phyloP scores from a whole-genome alignment of 225 moss, liverwort and hornwort genomes.

The Sphagnum contortum region DNA sequence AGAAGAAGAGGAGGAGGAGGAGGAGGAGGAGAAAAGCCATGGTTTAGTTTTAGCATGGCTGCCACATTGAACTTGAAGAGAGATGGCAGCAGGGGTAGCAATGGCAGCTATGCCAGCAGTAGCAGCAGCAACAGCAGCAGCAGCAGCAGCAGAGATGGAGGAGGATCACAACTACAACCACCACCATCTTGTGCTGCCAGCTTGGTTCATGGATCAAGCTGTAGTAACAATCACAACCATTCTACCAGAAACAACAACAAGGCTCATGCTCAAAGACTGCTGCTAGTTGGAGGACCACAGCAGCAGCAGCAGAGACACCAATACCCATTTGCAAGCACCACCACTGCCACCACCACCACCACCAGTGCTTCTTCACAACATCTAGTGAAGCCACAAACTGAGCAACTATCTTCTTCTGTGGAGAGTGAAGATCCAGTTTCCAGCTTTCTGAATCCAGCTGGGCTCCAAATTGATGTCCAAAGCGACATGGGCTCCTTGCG shows the following conservation, averaged over 20 bases:
- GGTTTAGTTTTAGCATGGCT: conserved; percentile 6
- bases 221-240: no score
- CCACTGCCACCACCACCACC: no score
- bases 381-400: conserved; percentile 19
- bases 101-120: conserved; percentile 17
- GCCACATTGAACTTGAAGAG: conserved; percentile 13
- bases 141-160: background rate
- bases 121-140: conserved; percentile 20
- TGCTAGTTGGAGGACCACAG: conserved; percentile 17
- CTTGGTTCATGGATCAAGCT: background rate
- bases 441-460: conserved; percentile 9
- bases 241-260: background rate
- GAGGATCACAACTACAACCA: background rate
- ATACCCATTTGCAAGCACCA: conserved; percentile 5
- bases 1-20: no score
- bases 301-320: background rate
- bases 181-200: background rate
- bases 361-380: conserved; percentile 7
- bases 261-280: conserved; percentile 27
- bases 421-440: conserved; percentile 9
- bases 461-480: conserved; percentile 8
- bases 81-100: conserved; percentile 8
- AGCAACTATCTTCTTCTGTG: conserved; percentile 10
- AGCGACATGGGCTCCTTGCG: conserved; percentile 28
- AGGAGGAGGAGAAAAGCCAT: no score